Percentiles rank a stretch among this genome's conserved stretches.
Evolutionary conservation across 2,329 filamentous ascomycete genomes (phyloP).

Genomic region (Beauveria australis): DNA sequence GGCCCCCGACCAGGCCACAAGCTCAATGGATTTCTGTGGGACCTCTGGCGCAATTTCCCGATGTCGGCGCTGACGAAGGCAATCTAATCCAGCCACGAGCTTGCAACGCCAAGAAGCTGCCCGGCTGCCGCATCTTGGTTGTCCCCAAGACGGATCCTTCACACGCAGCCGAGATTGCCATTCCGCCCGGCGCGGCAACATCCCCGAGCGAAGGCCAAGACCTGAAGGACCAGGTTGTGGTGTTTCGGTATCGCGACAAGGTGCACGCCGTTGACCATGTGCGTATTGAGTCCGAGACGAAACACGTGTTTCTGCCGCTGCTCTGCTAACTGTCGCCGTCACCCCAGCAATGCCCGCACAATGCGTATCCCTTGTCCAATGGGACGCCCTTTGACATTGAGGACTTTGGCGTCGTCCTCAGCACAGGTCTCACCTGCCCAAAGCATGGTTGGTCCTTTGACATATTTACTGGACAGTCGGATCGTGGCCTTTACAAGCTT

Average conservation of each 20-base stretch:
- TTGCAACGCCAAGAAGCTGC: slow-evolving; percentile 32
- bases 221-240: slow-evolving; percentile 52
- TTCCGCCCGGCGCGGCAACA: slow-evolving; percentile 25
- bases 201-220: slow-evolving; percentile 23
- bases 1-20: slow-evolving; percentile 17
- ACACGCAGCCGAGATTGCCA: slow-evolving; percentile 27
- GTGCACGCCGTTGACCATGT: slow-evolving; percentile 65
- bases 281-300: slow-evolving; percentile 20
- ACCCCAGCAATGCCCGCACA: slow-evolving; percentile 56
- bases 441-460: slow-evolving; percentile 69
- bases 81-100: slow-evolving; percentile 28
- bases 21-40: slow-evolving; percentile 47
- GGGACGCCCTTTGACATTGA: slow-evolving; percentile 62
- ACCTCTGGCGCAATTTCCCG: slow-evolving; percentile 45
- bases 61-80: slow-evolving; percentile 35
- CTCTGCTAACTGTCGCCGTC: neutral
- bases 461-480: slow-evolving; percentile 51
- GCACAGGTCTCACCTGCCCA: slow-evolving; percentile 56
- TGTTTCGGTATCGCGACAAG: slow-evolving; percentile 55
- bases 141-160: slow-evolving; percentile 33
- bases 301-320: neutral
- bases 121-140: slow-evolving; percentile 52
- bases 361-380: slow-evolving; percentile 55
- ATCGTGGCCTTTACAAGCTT: slow-evolving; percentile 54
- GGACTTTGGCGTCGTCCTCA: slow-evolving; percentile 58